phyloP scores from a whole-genome alignment of 805 yeast species.

The Metschnikowia reukaufii region DNA sequence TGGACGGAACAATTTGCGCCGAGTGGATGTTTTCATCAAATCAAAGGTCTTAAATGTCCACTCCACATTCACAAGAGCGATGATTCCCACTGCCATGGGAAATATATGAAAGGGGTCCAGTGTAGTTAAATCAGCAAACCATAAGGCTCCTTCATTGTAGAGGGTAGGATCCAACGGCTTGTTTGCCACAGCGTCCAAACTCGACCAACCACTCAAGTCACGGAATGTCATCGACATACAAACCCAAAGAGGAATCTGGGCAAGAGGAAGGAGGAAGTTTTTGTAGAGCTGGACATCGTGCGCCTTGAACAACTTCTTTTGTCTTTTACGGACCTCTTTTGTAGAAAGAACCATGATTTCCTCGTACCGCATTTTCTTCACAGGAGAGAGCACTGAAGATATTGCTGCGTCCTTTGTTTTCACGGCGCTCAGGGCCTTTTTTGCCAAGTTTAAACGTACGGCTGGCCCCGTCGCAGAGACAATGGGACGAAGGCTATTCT shows the following conservation, averaged over 20 bases:
- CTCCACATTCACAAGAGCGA: constrained; percentile 77
- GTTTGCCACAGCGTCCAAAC: constrained; percentile 42
- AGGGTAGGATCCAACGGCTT: constrained; percentile 52
- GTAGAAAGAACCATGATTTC: constrained; percentile 73
- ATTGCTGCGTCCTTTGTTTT: constrained; percentile 19
- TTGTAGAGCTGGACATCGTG: constrained; percentile 80
- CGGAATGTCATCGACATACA: constrained; percentile 74
- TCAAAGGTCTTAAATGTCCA: constrained; percentile 72
- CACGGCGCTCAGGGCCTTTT: constrained; percentile 42
- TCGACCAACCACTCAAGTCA: constrained; percentile 67
- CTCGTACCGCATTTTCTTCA: constrained; percentile 61
- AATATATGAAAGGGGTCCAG: constrained; percentile 62
- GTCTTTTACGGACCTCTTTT: constrained; percentile 76
- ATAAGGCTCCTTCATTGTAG: constrained; percentile 53
- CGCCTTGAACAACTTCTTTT: constrained; percentile 64
- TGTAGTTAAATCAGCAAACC: constrained; percentile 61
- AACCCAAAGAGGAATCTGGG: constrained; percentile 88
- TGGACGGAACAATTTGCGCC: constrained; percentile 48
- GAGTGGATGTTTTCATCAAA: constrained; percentile 41
- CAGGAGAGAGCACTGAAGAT: constrained; percentile 31
- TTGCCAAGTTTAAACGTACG: constrained; percentile 55
- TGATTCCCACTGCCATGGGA: constrained; percentile 70
- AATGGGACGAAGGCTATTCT: constrained; percentile 69
- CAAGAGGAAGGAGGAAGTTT: constrained; percentile 66
- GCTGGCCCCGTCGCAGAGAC: constrained; percentile 76